Percentiles rank a stretch among this genome's conserved stretches.
These are phyloP conservation scores for Oryza longistaminata DNA, from an alignment of 176 grass and related monocot species.

Conservation along the genomic window DNA sequence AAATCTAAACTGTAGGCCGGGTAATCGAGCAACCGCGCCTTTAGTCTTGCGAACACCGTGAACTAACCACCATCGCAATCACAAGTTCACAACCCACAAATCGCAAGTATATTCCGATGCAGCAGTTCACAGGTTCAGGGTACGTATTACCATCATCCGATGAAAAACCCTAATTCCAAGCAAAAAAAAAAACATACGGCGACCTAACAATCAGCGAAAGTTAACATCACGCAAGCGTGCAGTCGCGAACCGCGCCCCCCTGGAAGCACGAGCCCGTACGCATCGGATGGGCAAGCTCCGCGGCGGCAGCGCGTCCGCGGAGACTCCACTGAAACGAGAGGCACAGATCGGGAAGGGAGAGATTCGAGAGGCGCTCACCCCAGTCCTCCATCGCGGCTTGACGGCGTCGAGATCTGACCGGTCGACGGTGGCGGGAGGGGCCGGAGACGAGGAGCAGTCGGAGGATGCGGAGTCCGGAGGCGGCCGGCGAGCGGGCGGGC, in stretches of 20 bases:
- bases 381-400: conserved; percentile 40
- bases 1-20: not conserved
- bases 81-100: not conserved
- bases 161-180: not conserved
- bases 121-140: not conserved
- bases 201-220: not conserved
- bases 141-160: not conserved
- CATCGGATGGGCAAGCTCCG: not conserved
- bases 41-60: not conserved
- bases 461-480: not conserved
- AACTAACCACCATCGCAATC: not conserved
- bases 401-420: conserved; percentile 32
- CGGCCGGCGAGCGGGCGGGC: not conserved
- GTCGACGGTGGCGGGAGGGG: not conserved
- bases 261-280: not conserved
- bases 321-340: not conserved
- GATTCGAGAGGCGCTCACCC: conserved; percentile 28
- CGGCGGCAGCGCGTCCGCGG: not conserved
- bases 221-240: not conserved
- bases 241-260: not conserved
- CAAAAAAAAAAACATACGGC: not conserved
- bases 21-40: not conserved
- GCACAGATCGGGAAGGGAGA: not conserved
- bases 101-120: not conserved
- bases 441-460: not conserved